Base-by-base conservation (phyloP, 495 filamentous ascomycete species). In the Recurvomyces mirabilis region DNA sequence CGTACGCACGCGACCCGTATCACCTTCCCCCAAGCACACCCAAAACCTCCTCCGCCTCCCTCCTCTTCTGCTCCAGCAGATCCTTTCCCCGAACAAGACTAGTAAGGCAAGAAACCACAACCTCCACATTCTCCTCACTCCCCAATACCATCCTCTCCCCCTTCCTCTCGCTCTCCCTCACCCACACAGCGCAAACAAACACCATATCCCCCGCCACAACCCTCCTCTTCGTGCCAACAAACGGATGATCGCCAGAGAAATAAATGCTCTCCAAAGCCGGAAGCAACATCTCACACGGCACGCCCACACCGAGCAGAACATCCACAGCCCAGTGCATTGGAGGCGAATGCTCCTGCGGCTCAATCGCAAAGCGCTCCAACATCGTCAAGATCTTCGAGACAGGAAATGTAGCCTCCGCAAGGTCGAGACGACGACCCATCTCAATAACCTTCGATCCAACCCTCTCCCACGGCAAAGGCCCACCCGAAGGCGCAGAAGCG, bases 181-280 rank as follows among this genome's bases (percentile, higher is more conserved):
- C 78, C 83, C 83, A 88, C 25, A 64, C 59, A 25, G 71, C 56
- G 12, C 74, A 60, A 17, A 82, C 60, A 55, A 82, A 77, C 1
- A 81, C 57, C 12, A 85, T 70, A 51, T 84, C 76, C 29, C 63
- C 63, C 22, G 76, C 77, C 15, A 85, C 62, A 41, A 70, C 64
- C n/a, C 65, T 68, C 38, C 73, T 71, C 38, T 75, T 77, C 0
- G 66, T 58, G 5, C 79, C 83, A 18, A 75, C 71, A 62, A 94
- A 95, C 0, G 93, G 91, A 5, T 78, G 69, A 56, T 91, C 83
- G 51, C 93, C 79, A 31, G 77, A 73, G 61, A 89, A 88, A 57
- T 80, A 87, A 69, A 93, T 79, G 24, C 67, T 66, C 58, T 95
- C 91, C 6, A 98, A 72, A 26, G 87, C 77, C 14, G 77, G 67